These are phyloP conservation scores for Mortierella sp. DNA, from an alignment of 371 early-diverging fungal species.

Conservation along the genomic window DNA sequence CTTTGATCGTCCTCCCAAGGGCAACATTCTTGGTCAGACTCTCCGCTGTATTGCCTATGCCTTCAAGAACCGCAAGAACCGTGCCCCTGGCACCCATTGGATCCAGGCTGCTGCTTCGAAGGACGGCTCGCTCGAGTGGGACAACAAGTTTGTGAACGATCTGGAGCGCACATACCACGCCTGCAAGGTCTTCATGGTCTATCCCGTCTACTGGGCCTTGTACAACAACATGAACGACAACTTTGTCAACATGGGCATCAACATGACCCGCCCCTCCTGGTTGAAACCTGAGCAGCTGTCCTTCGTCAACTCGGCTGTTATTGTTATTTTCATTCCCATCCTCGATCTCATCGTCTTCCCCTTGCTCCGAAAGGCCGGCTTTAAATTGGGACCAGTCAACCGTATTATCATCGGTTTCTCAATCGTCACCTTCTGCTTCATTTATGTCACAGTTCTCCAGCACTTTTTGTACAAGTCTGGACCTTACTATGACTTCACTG, in stretches of 20 bases:
- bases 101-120: constrained; percentile 52
- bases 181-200: constrained; percentile 79
- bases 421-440: constrained; percentile 73
- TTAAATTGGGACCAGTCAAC: constrained; percentile 73
- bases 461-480: constrained; percentile 70
- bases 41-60: constrained; percentile 62
- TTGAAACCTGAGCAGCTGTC: constrained; percentile 70
- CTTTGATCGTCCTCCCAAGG: constrained; percentile 70
- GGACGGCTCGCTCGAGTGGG: constrained; percentile 60
- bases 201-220: constrained; percentile 83
- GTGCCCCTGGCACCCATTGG: constrained; percentile 59
- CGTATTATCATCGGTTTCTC: constrained; percentile 81
- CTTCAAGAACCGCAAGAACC: constrained; percentile 64
- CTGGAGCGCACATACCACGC: constrained; percentile 71
- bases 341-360: constrained; percentile 80
- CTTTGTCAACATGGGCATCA: constrained; percentile 76
- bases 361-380: constrained; percentile 66
- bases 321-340: constrained; percentile 78
- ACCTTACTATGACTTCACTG: constrained; percentile 64
- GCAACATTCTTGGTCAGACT: constrained; percentile 68
- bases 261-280: constrained; percentile 72
- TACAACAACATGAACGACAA: constrained; percentile 83
- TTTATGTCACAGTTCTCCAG: constrained; percentile 78
- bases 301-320: constrained; percentile 70
- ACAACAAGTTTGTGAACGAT: constrained; percentile 81